phyloP scores from a whole-genome alignment of 805 yeast genomes.

The Zygoascus tannicola region DNA sequence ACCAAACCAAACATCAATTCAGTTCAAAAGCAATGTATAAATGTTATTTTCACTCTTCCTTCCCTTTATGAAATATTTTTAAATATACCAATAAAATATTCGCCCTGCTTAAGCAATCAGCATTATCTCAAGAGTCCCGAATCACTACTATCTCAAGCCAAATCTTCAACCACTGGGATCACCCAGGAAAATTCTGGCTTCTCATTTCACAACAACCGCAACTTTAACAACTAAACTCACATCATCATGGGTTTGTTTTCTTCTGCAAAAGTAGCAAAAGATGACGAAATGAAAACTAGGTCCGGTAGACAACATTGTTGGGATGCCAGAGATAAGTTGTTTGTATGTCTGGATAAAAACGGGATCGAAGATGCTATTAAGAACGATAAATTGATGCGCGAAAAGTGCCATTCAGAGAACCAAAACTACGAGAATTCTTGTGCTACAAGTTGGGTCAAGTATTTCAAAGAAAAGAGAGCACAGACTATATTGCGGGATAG shows the following conservation, averaged over 20 bases:
- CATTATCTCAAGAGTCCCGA: too few species aligned
- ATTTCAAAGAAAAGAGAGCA: conserved; percentile 83
- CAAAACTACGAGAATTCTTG: conserved; percentile 62
- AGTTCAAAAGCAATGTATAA: too few species aligned
- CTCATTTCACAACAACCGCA: not conserved
- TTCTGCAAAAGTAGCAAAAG: conserved; percentile 15
- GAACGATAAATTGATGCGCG: conserved; percentile 36
- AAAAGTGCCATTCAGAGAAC: conserved; percentile 49
- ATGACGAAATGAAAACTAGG: conserved; percentile 42
- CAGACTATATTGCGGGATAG: conserved; percentile 62
- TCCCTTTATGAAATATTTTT: too few species aligned
- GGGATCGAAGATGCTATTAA: conserved; percentile 57
- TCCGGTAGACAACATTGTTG: conserved; percentile 72
- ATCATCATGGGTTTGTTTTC: conserved; percentile 46
- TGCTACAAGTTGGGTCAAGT: conserved; percentile 74
- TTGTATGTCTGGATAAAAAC: conserved; percentile 62
- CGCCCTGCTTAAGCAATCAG: too few species aligned
- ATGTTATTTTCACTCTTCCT: too few species aligned
- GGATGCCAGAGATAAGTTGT: conserved; percentile 77
- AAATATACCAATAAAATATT: too few species aligned
- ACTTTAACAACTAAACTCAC: conserved; percentile 1
- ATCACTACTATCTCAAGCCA: too few species aligned
- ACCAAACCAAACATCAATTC: too few species aligned
- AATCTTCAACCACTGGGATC: too few species aligned
- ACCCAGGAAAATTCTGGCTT: not conserved